A percentile compares a stretch with the other conserved stretches of the same genome.
These are phyloP conservation scores for Acorus gramineus DNA, from an alignment of 106 monocot species.

Conservation along the genomic window DNA sequence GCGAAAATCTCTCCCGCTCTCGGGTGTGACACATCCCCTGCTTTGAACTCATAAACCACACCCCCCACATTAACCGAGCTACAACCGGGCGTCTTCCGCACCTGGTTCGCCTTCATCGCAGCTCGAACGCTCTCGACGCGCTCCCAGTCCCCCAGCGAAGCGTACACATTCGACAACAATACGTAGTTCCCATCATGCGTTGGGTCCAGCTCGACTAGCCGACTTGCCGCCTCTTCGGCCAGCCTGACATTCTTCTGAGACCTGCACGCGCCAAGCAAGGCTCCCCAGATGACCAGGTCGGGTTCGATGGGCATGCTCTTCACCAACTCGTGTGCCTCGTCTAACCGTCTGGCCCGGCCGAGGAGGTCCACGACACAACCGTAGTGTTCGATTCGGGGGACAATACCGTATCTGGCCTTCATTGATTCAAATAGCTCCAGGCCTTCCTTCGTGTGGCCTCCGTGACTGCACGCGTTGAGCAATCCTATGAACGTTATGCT, in stretches of 20 bases:
- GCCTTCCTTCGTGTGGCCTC: slow-evolving; percentile 33
- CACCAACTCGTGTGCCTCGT: slow-evolving; percentile 36
- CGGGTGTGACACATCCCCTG: slow-evolving; percentile 29
- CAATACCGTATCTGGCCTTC: slow-evolving; percentile 14
- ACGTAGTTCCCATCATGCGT: slow-evolving; percentile 52
- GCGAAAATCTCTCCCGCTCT: slow-evolving; percentile 2
- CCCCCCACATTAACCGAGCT: slow-evolving; percentile 58
- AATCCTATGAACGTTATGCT: slow-evolving; percentile 42
- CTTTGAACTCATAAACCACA: slow-evolving; percentile 48
- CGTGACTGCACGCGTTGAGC: slow-evolving; percentile 57
- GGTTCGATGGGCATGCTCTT: slow-evolving; percentile 53
- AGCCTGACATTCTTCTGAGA: slow-evolving; percentile 29
- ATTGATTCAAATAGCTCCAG: slow-evolving; percentile 30
- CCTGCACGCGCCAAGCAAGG: slow-evolving; percentile 51
- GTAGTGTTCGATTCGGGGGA: slow-evolving; percentile 43
- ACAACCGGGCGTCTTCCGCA: slow-evolving; percentile 50
- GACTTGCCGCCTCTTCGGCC: slow-evolving; percentile 38
- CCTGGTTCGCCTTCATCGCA: slow-evolving; percentile 28
- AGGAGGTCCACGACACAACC: slow-evolving; percentile 65
- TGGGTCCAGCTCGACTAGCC: slow-evolving; percentile 25
- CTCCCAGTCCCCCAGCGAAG: slow-evolving; percentile 25
- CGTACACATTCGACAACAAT: slow-evolving; percentile 62
- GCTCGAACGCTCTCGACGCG: slow-evolving; percentile 35
- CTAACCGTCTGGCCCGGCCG: slow-evolving; percentile 39
- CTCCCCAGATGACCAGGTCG: slow-evolving; percentile 51